These are phyloP conservation scores for Vaccinium myrtillus DNA, from an alignment of 148 eudicot genomes.

Conservation along the genomic window DNA sequence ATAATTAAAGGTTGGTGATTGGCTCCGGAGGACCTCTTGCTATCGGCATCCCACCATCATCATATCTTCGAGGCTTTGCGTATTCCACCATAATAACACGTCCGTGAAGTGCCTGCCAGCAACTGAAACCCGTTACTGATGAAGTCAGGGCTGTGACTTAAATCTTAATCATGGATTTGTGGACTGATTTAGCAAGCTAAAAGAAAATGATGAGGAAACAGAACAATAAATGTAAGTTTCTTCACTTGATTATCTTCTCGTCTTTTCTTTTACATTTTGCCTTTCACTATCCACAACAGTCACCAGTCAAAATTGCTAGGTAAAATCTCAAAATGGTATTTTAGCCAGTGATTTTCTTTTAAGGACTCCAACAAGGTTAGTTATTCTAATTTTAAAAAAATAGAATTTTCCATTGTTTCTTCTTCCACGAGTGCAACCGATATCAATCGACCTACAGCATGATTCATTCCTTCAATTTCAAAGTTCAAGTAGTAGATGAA, in stretches of 20 bases:
- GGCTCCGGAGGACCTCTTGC: constrained; percentile 81
- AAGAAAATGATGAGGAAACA: not conserved
- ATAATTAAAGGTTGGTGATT: constrained; percentile 15
- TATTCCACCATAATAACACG: constrained; percentile 62
- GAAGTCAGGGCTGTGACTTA: not conserved
- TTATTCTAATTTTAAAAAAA: no score
- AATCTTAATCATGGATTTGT: not conserved
- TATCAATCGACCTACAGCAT: no score
- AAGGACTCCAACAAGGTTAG: no score
- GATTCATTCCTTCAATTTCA: no score
- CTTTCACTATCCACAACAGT: no score
- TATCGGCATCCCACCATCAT: constrained; percentile 45
- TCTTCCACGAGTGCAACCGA: no score
- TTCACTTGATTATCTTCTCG: not conserved
- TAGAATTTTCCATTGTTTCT: no score
- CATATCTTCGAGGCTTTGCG: constrained; percentile 47
- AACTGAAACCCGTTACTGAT: not conserved
- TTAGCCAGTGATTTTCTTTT: no score
- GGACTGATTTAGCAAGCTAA: not conserved
- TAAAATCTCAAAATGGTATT: no score
- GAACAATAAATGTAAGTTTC: not conserved
- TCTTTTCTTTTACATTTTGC: not conserved
- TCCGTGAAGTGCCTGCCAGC: constrained; percentile 56
- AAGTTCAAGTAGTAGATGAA: no score
- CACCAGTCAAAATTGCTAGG: no score